These are phyloP conservation scores for Dentipellis sp. DNA, from an alignment of 768 basidiomycete genomes.

Conservation along the genomic window DNA sequence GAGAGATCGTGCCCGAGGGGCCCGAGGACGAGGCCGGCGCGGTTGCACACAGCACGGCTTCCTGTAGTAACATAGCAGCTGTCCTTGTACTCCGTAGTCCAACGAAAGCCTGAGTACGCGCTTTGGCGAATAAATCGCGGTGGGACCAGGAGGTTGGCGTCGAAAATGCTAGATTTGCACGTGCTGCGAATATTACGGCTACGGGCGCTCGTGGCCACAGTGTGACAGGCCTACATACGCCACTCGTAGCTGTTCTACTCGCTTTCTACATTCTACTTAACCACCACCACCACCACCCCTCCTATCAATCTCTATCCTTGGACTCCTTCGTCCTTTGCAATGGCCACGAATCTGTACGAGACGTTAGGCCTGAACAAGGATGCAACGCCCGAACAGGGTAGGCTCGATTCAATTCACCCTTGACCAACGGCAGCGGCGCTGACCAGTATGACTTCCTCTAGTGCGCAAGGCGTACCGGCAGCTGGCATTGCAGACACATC, in stretches of 20 bases:
- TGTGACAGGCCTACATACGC: not conserved
- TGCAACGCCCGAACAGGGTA: slow-evolving; percentile 58
- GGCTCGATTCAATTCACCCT: slow-evolving; percentile 17
- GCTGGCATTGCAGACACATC: slow-evolving; percentile 65
- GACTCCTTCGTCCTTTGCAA: slow-evolving; percentile 14
- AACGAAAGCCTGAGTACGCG: not conserved
- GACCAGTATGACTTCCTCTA: slow-evolving; percentile 18
- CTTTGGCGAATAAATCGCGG: not conserved
- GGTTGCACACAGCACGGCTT: slow-evolving; percentile 57
- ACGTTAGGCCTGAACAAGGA: slow-evolving; percentile 41
- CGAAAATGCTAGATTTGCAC: not conserved
- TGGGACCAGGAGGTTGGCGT: not conserved
- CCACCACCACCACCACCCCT: not conserved
- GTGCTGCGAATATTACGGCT: not conserved
- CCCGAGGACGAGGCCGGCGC: slow-evolving; percentile 35
- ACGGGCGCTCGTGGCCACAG: not conserved
- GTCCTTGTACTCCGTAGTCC: too few relatives aligned
- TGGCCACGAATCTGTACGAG: slow-evolving; percentile 59
- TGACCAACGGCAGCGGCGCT: not conserved
- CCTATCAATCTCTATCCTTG: not conserved
- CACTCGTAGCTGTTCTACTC: not conserved
- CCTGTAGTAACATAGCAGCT: slow-evolving; percentile 50
- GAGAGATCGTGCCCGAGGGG: slow-evolving; percentile 54
- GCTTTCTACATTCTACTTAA: not conserved
- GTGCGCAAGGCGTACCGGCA: slow-evolving; percentile 76